Percentiles rank a stretch among this genome's conserved stretches.
Conservation (phyloP, 1,284 basidiomycete genomes). For the Cutaneotrichosporon mucoides region DNA sequence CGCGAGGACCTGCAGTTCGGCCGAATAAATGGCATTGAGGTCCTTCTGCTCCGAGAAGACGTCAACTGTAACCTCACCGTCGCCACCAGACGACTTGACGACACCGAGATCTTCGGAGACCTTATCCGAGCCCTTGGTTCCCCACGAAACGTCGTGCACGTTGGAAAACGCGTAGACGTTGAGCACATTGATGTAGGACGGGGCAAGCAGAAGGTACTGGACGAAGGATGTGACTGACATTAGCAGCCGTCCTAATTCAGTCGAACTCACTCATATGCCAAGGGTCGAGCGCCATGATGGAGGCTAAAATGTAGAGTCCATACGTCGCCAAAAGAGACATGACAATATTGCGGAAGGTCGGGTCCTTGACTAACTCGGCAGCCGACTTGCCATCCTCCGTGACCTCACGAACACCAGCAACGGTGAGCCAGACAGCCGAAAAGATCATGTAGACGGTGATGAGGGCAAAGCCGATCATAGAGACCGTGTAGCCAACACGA, state of each 20-base stretch:
- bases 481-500: constrained; percentile 67
- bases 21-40: constrained; percentile 78
- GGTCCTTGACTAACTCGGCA: constrained; percentile 52
- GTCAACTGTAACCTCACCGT: constrained; percentile 68
- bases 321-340: constrained; percentile 62
- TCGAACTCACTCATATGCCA: constrained; percentile 36
- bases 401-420: constrained; percentile 56
- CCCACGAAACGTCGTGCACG: constrained; percentile 69
- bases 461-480: constrained; percentile 77
- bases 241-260: not conserved
- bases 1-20: constrained; percentile 72
- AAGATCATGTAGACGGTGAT: constrained; percentile 85
- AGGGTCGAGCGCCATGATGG: constrained; percentile 63
- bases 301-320: constrained; percentile 74
- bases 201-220: constrained; percentile 66
- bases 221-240: constrained; percentile 53
- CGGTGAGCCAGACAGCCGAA: constrained; percentile 66
- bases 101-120: constrained; percentile 74
- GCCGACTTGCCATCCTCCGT: not conserved
- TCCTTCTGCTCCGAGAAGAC: constrained; percentile 79
- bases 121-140: constrained; percentile 86
- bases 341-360: constrained; percentile 65
- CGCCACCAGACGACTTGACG: constrained; percentile 55
- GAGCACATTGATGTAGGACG: constrained; percentile 85
- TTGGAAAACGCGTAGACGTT: constrained; percentile 74